A percentile compares a stretch with the other conserved stretches of the same genome.
Conservation (phyloP, 345 rosid genomes). For the Eucalyptus brandiana region DNA sequence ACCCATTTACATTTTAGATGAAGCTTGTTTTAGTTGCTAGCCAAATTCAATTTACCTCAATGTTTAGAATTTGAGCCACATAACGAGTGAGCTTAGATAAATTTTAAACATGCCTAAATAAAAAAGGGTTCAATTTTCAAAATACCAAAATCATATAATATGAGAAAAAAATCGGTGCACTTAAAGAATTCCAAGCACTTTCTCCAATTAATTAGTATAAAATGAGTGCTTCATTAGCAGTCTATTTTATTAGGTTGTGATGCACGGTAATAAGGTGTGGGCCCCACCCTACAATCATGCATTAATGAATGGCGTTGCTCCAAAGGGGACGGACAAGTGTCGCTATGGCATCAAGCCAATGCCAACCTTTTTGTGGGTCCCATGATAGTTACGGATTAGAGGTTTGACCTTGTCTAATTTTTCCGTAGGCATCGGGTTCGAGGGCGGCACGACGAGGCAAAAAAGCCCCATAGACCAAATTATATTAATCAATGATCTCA, state of each 20-base stretch:
- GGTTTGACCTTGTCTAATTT: slow-evolving; percentile 1
- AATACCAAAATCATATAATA: background rate
- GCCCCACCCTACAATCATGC: background rate
- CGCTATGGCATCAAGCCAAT: background rate
- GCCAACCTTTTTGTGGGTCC: background rate
- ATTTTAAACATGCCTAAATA: background rate
- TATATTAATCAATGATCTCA: background rate
- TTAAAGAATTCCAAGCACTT: background rate
- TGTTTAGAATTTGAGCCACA: background rate
- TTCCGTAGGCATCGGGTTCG: background rate
- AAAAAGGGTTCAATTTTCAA: background rate
- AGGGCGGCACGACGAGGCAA: slow-evolving; percentile 3
- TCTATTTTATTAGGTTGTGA: background rate
- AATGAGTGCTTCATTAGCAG: background rate
- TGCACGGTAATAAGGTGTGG: background rate
- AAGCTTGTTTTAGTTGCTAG: background rate
- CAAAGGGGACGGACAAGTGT: background rate
- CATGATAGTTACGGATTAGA: background rate
- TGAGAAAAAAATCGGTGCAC: background rate
- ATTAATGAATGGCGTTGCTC: background rate
- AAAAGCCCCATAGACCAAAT: background rate
- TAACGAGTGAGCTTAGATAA: background rate
- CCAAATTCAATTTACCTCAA: background rate
- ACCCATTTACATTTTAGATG: background rate
- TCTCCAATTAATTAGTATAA: background rate